Percentiles rank a stretch among this genome's conserved stretches.
Evolutionary conservation across 2,329 filamentous ascomycete species (phyloP).

Genomic region (Simplicillium sp.): DNA sequence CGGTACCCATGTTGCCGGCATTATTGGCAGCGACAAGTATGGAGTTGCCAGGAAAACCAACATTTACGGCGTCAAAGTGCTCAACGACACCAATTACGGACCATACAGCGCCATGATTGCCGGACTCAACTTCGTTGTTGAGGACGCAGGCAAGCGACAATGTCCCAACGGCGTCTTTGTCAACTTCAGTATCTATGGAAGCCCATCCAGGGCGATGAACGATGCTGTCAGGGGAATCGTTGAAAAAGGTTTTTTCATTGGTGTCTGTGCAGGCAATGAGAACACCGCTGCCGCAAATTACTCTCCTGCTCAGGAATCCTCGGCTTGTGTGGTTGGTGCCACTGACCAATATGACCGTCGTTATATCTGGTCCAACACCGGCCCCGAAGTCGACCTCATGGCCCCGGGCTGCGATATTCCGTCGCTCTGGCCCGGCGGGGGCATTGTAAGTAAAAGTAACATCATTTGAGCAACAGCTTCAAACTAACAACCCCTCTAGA

Average conservation of each 20-base stretch:
- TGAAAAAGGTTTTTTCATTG: background rate
- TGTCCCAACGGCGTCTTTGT: background rate
- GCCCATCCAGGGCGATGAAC: background rate
- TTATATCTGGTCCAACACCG: background rate
- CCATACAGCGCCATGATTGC: background rate
- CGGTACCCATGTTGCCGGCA: background rate
- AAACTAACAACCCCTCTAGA: no score
- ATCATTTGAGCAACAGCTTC: no score
- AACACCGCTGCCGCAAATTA: background rate
- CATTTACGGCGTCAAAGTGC: background rate
- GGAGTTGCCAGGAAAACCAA: background rate
- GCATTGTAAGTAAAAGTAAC: background rate
- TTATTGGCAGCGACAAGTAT: background rate
- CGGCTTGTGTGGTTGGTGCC: background rate
- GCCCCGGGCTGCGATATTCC: background rate
- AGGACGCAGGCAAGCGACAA: background rate
- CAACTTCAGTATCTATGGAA: background rate
- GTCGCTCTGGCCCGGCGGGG: background rate
- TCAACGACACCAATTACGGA: background rate
- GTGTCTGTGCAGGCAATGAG: background rate
- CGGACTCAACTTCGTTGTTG: background rate
- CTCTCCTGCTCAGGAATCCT: background rate
- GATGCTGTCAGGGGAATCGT: background rate
- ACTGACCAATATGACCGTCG: background rate
- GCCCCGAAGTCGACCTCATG: background rate